Percentiles rank a stretch among this genome's conserved stretches.
These are phyloP conservation scores for Cladosporium velox DNA, from an alignment of 2,329 filamentous ascomycete species.

Conservation along the genomic window DNA sequence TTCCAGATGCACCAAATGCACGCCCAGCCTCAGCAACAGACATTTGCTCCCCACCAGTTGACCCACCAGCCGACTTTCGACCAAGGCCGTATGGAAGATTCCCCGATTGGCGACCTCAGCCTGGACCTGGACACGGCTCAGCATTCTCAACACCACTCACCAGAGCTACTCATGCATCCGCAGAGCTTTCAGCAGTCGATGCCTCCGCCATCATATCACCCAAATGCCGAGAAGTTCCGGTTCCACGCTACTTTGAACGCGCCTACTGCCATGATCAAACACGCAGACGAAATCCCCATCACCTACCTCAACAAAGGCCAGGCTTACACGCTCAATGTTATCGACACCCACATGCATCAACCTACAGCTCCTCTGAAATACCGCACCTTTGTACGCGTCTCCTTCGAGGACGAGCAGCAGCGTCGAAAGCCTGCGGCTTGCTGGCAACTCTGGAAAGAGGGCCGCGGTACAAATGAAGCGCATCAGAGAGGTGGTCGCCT, in stretches of 20 bases:
- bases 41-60: conserved; percentile 78
- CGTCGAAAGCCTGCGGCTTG: conserved; percentile 77
- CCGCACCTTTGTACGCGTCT: conserved; percentile 89
- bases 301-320: conserved; percentile 98
- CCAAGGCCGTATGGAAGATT: conserved; percentile 63
- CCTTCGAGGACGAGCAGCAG: conserved; percentile 95
- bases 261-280: conserved; percentile 93
- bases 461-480: conserved; percentile 90
- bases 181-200: conserved; percentile 52
- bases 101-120: conserved; percentile 61
- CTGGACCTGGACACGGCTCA: conserved; percentile 61
- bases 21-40: conserved; percentile 35
- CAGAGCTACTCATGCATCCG: conserved; percentile 60
- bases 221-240: conserved; percentile 65
- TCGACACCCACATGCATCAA: conserved; percentile 70
- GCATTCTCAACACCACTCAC: conserved; percentile 62
- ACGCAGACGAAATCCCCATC: conserved; percentile 87
- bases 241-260: conserved; percentile 90
- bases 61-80: conserved; percentile 81
- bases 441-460: conserved; percentile 96
- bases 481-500: conserved; percentile 90
- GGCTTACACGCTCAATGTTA: conserved; percentile 82
- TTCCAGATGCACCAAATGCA: conserved; percentile 60
- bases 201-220: conserved; percentile 39
- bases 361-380: conserved; percentile 67